Conservation (phyloP, 1,284 basidiomycete species). For the Rhodotorula sp. region DNA sequence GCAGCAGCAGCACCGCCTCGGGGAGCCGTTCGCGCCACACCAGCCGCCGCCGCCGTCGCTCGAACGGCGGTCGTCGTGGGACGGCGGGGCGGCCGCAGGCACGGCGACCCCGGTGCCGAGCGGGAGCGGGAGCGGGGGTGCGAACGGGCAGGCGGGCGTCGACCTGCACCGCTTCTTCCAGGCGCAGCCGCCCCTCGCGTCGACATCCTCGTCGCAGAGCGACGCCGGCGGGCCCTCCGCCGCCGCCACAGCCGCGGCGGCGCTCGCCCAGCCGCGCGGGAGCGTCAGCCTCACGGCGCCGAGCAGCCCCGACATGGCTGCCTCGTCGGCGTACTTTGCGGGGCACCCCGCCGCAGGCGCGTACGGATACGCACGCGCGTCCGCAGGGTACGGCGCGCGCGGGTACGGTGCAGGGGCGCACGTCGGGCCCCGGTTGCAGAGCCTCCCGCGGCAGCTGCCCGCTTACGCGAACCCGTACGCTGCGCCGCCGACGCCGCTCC, state of each 20-base stretch:
- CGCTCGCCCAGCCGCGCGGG: too few relatives aligned
- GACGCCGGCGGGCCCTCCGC: constrained; percentile 17
- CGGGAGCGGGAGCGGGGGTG: not conserved
- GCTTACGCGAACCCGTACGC: constrained; percentile 22
- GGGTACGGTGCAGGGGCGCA: not conserved
- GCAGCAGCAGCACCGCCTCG: not conserved
- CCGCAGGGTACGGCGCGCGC: not conserved
- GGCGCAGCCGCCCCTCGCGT: constrained; percentile 8
- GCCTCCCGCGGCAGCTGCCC: constrained; percentile 27
- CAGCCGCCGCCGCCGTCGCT: not conserved
- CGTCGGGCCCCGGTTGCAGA: constrained; percentile 15
- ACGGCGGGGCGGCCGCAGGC: not conserved
- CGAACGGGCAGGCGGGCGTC: constrained; percentile 6
- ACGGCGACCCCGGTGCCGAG: not conserved
- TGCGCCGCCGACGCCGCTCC: not conserved
- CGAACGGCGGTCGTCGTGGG: not conserved
- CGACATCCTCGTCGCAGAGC: constrained; percentile 21
- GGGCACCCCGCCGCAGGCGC: constrained; percentile 12
- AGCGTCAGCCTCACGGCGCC: constrained; percentile 36
- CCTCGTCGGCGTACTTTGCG: constrained; percentile 26
- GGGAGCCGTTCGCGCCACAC: not conserved
- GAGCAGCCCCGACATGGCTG: constrained; percentile 33
- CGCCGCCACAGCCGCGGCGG: not conserved
- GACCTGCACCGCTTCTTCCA: constrained; percentile 44
- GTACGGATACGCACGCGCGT: constrained; percentile 22